Evolutionary conservation across 495 filamentous ascomycete species (phyloP).

Genomic region (Tetracladium marchalianum): DNA sequence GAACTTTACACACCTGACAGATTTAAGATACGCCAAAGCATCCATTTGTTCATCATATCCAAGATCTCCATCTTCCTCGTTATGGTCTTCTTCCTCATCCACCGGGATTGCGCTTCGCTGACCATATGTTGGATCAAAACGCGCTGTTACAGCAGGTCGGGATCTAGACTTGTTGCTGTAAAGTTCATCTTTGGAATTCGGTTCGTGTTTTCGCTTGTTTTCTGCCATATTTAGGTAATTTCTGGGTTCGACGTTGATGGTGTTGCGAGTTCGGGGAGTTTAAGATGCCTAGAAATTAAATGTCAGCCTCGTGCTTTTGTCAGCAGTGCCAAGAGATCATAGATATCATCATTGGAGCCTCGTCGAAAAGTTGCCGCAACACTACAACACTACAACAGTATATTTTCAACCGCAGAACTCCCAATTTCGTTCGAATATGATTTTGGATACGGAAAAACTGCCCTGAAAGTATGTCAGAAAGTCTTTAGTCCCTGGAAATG

Average conservation of each 20-base stretch:
- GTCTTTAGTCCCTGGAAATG: no score
- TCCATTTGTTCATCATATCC: constrained; percentile 48
- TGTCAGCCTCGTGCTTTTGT: constrained; percentile 5
- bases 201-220: constrained; percentile 11
- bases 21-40: constrained; percentile 65
- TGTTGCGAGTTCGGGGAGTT: no score
- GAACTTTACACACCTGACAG: constrained; percentile 54
- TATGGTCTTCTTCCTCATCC: constrained; percentile 32
- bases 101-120: constrained; percentile 68
- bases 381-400: no score
- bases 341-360: background rate
- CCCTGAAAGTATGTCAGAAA: no score
- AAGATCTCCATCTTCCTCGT: constrained; percentile 40
- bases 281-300: constrained; percentile 1
- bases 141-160: constrained; percentile 9
- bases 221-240: constrained; percentile 10
- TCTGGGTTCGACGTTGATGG: no score
- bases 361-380: no score
- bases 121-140: constrained; percentile 53
- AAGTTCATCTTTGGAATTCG: background rate
- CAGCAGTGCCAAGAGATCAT: background rate
- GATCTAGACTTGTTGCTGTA: constrained; percentile 14
- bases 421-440: no score
- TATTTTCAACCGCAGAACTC: no score
- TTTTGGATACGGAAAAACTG: no score